These are phyloP conservation scores for Camillea tinctor DNA, from an alignment of 2,329 filamentous ascomycete species.

Conservation along the genomic window DNA sequence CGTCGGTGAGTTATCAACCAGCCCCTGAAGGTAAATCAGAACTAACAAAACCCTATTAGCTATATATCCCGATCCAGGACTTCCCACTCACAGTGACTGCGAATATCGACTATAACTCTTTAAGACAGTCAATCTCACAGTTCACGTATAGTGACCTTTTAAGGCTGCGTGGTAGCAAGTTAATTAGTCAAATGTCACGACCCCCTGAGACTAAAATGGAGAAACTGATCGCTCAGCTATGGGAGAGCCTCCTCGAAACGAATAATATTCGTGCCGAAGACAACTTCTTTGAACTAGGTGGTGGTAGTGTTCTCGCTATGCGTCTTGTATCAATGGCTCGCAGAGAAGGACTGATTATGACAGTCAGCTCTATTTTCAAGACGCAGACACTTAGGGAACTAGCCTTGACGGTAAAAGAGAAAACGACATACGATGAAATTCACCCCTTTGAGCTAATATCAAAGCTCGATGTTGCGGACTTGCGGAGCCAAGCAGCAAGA, in stretches of 20 bases:
- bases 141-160: not conserved
- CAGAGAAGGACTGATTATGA: slow-evolving; percentile 35
- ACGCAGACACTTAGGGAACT: slow-evolving; percentile 11
- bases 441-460: slow-evolving; percentile 1
- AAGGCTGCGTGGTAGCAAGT: slow-evolving; percentile 14
- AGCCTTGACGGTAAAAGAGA: not conserved
- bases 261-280: slow-evolving; percentile 11
- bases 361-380: slow-evolving; percentile 42
- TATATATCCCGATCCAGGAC: slow-evolving; percentile 9
- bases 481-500: not conserved
- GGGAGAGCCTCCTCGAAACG: slow-evolving; percentile 29
- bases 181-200: slow-evolving; percentile 22
- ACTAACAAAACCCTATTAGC: slow-evolving; percentile 22
- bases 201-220: slow-evolving; percentile 30
- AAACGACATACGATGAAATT: not conserved
- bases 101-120: not conserved
- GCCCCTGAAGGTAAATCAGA: slow-evolving; percentile 17
- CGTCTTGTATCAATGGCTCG: slow-evolving; percentile 33
- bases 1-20: slow-evolving; percentile 20
- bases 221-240: slow-evolving; percentile 31
- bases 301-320: slow-evolving; percentile 16
- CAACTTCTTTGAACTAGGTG: slow-evolving; percentile 21
- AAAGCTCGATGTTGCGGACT: not conserved
- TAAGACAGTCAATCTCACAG: not conserved
- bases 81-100: not conserved